phyloP scores from a whole-genome alignment of 257 asterid genomes.

The Petunia axillaris region DNA sequence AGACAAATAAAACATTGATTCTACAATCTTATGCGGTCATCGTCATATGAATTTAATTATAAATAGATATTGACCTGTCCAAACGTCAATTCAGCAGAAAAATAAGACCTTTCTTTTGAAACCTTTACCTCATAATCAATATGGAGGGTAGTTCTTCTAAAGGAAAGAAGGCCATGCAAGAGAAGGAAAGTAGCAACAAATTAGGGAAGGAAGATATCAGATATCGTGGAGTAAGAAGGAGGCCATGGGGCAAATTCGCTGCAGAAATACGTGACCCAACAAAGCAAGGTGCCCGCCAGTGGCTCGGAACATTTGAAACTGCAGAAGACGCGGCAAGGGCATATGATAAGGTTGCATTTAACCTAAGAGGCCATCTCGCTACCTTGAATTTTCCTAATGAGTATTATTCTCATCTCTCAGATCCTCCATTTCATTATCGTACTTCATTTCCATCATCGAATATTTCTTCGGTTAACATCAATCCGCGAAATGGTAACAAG shows the following conservation, averaged over 20 bases:
- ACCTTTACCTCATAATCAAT: not conserved
- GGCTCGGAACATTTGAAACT: constrained; percentile 29
- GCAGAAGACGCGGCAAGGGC: constrained; percentile 32
- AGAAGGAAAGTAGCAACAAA: constrained; percentile 5
- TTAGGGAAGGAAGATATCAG: constrained; percentile 21
- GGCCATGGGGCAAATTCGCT: constrained; percentile 34
- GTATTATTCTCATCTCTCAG: constrained; percentile 24
- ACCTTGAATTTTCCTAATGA: constrained; percentile 36
- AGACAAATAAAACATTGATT: constrained; percentile 13
- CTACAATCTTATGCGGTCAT: not conserved
- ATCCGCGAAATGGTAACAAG: not conserved
- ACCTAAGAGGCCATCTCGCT: constrained; percentile 30
- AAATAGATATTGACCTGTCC: constrained; percentile 9
- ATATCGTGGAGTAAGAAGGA: constrained; percentile 30
- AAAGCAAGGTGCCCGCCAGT: constrained; percentile 24
- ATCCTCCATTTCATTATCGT: constrained; percentile 23
- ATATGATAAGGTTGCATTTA: constrained; percentile 33
- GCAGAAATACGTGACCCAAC: constrained; percentile 34
- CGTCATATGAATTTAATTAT: not conserved
- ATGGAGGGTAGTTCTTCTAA: constrained; percentile 32
- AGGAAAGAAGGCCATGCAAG: constrained; percentile 20
- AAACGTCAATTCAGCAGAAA: not conserved
- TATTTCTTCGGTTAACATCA: not conserved
- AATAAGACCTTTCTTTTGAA: not conserved
- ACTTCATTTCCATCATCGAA: not conserved